Evolutionary conservation across 768 basidiomycete species (phyloP).

Genomic region (Phylloporus scabripes): DNA sequence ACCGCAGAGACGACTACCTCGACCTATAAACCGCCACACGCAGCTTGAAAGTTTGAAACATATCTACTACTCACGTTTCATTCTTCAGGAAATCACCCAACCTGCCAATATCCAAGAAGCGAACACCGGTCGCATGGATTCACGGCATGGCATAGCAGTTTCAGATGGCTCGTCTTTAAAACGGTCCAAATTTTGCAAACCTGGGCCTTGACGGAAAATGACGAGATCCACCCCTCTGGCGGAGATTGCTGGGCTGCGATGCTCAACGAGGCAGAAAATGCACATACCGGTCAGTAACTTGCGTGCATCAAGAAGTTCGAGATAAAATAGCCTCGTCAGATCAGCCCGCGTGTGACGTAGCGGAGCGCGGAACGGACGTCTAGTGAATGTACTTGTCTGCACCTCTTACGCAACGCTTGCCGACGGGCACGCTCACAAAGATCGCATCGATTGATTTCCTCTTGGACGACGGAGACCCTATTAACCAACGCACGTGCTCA

Average conservation of each 20-base stretch:
- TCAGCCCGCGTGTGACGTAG: background rate
- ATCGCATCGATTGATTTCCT: too few relatives aligned
- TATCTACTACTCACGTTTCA: conserved; percentile 4
- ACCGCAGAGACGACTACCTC: conserved; percentile 15
- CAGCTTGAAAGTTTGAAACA: conserved; percentile 6
- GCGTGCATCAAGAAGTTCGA: background rate
- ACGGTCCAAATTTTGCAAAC: too few relatives aligned
- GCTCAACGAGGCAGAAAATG: background rate
- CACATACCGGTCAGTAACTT: background rate
- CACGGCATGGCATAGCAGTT: background rate
- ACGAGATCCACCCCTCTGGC: conserved; percentile 7
- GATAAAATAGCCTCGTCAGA: background rate
- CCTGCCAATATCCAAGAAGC: background rate
- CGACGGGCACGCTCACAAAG: conserved; percentile 4
- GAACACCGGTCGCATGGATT: background rate
- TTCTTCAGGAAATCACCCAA: background rate
- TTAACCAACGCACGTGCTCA: background rate
- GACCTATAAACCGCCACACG: conserved; percentile 8
- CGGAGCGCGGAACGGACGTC: background rate
- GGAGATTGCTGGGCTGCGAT: conserved; percentile 12
- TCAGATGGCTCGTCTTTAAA: background rate
- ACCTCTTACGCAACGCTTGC: background rate
- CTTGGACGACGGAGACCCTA: background rate
- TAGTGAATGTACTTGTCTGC: background rate
- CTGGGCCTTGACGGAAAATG: background rate